phyloP scores from a whole-genome alignment of 2,329 filamentous ascomycete species.

The Tolypocladium tropicale region DNA sequence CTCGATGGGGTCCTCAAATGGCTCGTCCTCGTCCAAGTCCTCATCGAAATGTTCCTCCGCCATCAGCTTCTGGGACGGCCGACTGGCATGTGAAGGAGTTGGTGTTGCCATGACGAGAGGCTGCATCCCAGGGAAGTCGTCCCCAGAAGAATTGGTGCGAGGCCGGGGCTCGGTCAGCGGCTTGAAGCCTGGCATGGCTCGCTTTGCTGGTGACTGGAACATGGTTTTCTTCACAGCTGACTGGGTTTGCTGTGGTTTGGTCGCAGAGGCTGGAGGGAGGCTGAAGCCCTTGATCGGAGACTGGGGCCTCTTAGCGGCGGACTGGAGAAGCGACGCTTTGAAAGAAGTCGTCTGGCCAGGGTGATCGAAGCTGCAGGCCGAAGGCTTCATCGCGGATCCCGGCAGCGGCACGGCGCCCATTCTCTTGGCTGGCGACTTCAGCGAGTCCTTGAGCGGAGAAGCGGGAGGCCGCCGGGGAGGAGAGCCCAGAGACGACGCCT shows the following conservation, averaged over 20 bases:
- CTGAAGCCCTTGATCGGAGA: slow-evolving; percentile 31
- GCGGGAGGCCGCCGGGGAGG: slow-evolving; percentile 44
- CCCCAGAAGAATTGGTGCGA: slow-evolving; percentile 9
- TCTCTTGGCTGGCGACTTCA: slow-evolving; percentile 46
- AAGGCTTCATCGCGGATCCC: slow-evolving; percentile 20
- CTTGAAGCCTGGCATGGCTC: slow-evolving; percentile 24
- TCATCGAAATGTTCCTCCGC: slow-evolving; percentile 19
- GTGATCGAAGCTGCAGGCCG: slow-evolving; percentile 5
- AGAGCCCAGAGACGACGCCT: slow-evolving; percentile 28
- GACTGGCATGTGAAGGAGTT: slow-evolving; percentile 11
- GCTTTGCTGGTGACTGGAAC: slow-evolving; percentile 43
- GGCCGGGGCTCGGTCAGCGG: slow-evolving; percentile 18
- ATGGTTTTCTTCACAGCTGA: slow-evolving; percentile 36
- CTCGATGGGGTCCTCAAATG: slow-evolving; percentile 21
- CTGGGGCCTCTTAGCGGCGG: slow-evolving; percentile 40
- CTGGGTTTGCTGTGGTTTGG: slow-evolving; percentile 16
- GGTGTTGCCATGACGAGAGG: slow-evolving; percentile 23
- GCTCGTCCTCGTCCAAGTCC: slow-evolving; percentile 16
- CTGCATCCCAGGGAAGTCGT: slow-evolving; percentile 24
- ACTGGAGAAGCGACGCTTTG: slow-evolving; percentile 32
- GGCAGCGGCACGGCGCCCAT: slow-evolving; percentile 20
- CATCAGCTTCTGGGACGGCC: slow-evolving; percentile 27
- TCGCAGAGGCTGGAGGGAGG: slow-evolving; percentile 10
- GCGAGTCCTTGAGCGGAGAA: slow-evolving; percentile 42
- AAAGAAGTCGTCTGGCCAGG: slow-evolving; percentile 18